These are phyloP conservation scores for Colletotrichum trifolii DNA, from an alignment of 2,329 filamentous ascomycete genomes.

Conservation along the genomic window DNA sequence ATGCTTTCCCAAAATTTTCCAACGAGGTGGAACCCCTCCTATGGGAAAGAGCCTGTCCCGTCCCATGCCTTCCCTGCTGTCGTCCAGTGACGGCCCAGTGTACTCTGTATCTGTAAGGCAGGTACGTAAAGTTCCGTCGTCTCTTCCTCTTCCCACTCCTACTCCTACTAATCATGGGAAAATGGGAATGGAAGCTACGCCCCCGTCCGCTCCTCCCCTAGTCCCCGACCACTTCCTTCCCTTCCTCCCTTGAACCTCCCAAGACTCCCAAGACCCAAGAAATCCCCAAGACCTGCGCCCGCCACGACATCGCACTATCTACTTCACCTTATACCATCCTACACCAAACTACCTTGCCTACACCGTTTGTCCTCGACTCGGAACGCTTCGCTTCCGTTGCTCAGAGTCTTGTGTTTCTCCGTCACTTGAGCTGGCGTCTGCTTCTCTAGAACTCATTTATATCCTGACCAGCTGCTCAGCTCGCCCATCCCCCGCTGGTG, in stretches of 20 bases:
- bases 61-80: too few relatives aligned
- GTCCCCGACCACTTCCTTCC: constrained; percentile 4
- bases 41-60: too few relatives aligned
- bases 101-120: too few relatives aligned
- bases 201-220: constrained; percentile 4
- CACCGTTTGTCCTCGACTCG: not conserved
- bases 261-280: constrained; percentile 30
- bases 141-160: not conserved
- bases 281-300: constrained; percentile 6
- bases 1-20: constrained; percentile 36
- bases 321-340: not conserved
- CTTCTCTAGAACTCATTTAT: too few relatives aligned
- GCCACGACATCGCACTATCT: not conserved
- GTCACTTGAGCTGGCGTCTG: not conserved
- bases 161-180: not conserved
- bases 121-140: not conserved
- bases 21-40: constrained; percentile 22
- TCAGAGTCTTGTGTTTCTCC: not conserved
- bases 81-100: too few relatives aligned
- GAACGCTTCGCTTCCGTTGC: not conserved
- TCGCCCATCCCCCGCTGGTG: not conserved
- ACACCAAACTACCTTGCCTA: not conserved
- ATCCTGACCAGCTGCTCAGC: not conserved
- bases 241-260: not conserved
- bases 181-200: constrained; percentile 1